A percentile compares a stretch with the other conserved stretches of the same genome.
phyloP scores from a whole-genome alignment of 345 rosid species.

The Jatropha curcas region DNA sequence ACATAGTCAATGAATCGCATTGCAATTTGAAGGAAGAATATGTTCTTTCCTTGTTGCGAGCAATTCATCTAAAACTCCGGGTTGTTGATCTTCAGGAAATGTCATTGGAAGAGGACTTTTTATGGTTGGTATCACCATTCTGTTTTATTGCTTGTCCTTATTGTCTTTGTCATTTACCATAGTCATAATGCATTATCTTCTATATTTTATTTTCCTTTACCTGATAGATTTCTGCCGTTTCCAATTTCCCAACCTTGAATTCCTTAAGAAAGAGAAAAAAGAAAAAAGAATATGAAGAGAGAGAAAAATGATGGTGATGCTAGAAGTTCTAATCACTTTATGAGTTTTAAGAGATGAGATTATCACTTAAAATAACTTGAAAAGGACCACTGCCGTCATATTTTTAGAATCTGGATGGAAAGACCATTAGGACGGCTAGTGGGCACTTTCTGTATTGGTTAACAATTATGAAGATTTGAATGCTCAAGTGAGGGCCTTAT shows the following conservation, averaged over 20 bases:
- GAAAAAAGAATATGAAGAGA: too few relatives aligned
- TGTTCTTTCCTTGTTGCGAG: conserved; percentile 39
- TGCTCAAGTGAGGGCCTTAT: too few relatives aligned
- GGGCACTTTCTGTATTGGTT: neutral
- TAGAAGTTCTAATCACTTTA: neutral
- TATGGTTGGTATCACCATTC: conserved; percentile 32
- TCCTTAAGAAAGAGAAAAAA: neutral
- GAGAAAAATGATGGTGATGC: too few relatives aligned
- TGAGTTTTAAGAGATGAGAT: neutral
- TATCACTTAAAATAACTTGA: neutral
- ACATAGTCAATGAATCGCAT: conserved; percentile 31
- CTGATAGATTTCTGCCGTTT: neutral
- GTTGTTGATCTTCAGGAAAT: conserved; percentile 35
- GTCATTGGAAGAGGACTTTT: conserved; percentile 35
- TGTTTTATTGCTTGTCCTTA: neutral
- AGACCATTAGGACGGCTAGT: too few relatives aligned
- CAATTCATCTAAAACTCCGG: conserved; percentile 38
- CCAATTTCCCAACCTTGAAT: neutral
- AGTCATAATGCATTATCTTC: neutral
- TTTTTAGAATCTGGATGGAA: neutral
- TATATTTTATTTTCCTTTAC: neutral
- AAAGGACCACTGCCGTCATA: neutral
- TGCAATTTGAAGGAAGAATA: conserved; percentile 34
- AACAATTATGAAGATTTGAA: too few relatives aligned
- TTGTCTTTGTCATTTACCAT: neutral